Evolutionary conservation across 805 yeast species (phyloP).

Genomic region (Teunomyces kruisii): DNA sequence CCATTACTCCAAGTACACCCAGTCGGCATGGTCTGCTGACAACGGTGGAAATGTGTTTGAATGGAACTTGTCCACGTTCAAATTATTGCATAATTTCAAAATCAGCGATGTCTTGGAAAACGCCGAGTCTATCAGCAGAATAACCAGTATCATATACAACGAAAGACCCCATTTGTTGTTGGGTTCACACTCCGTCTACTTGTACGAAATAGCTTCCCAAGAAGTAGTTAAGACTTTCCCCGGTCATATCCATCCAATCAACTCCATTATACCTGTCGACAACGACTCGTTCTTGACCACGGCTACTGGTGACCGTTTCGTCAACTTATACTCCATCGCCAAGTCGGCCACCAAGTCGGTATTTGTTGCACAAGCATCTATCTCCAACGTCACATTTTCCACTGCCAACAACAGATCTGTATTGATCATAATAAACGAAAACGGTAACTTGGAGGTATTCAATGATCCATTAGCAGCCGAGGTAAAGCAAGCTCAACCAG

Average conservation of each 20-base stretch:
- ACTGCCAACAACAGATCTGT: constrained; percentile 30
- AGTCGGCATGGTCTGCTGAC: constrained; percentile 61
- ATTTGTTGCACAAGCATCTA: constrained; percentile 68
- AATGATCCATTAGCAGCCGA: constrained; percentile 47
- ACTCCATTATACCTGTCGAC: constrained; percentile 42
- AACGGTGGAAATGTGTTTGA: constrained; percentile 55
- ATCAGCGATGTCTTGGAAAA: constrained; percentile 37
- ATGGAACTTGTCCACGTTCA: constrained; percentile 55
- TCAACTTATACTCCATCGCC: constrained; percentile 62
- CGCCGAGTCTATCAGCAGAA: constrained; percentile 31
- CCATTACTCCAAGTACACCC: constrained; percentile 41
- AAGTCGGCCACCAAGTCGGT: constrained; percentile 50
- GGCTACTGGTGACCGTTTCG: constrained; percentile 78
- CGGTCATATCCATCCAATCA: constrained; percentile 74
- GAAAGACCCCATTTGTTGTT: constrained; percentile 48
- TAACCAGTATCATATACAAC: constrained; percentile 27
- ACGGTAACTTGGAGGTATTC: constrained; percentile 73
- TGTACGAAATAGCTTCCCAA: constrained; percentile 43
- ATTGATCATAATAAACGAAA: constrained; percentile 65
- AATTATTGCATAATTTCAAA: constrained; percentile 42
- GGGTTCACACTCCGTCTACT: constrained; percentile 66
- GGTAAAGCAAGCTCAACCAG: constrained; percentile 14
- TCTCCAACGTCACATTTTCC: constrained; percentile 44
- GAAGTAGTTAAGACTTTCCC: constrained; percentile 57
- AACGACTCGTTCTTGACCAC: constrained; percentile 59